These are phyloP conservation scores for Gracilaria domingensis DNA, from an alignment of 23 red algal species.

Conservation along the genomic window DNA sequence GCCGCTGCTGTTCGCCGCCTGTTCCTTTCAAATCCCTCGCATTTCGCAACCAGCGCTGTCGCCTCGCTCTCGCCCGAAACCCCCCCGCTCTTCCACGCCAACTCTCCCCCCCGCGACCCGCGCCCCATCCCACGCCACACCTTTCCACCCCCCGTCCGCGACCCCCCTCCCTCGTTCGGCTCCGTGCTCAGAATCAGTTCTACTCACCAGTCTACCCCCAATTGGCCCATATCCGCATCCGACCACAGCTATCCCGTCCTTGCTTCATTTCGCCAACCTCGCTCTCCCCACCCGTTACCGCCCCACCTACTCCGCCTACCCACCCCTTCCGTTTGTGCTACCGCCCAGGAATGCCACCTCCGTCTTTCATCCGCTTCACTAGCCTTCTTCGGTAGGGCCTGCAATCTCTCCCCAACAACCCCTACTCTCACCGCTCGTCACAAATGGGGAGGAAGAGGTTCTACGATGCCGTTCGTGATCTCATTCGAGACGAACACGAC, in stretches of 20 bases:
- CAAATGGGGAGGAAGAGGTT: conserved; percentile 66
- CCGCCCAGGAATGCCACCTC: conserved; percentile 27
- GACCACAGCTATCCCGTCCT: not conserved
- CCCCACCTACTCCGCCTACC: not conserved
- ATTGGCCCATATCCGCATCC: not conserved
- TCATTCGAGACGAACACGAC: conserved; percentile 54
- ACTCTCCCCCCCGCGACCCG: not conserved
- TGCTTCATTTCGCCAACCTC: not conserved
- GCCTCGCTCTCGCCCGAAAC: not conserved
- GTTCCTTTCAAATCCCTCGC: conserved; percentile 11
- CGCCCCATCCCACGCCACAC: not conserved
- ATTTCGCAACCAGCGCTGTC: not conserved
- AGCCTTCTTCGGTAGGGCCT: conserved; percentile 35
- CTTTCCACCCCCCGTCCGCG: no score
- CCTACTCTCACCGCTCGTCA: not conserved
- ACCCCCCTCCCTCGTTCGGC: not conserved
- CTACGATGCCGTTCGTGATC: conserved; percentile 63
- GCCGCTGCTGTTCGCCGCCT: not conserved
- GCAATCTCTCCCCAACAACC: not conserved
- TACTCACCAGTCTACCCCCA: not conserved
- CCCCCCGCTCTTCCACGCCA: not conserved
- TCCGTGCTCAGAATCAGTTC: no score
- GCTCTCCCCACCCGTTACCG: not conserved
- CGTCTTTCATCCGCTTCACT: conserved; percentile 16
- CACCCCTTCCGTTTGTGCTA: not conserved